A percentile compares a stretch with the other conserved stretches of the same genome.
Evolutionary conservation across 495 filamentous ascomycete species (phyloP).

Genomic region (Cercophora samala): DNA sequence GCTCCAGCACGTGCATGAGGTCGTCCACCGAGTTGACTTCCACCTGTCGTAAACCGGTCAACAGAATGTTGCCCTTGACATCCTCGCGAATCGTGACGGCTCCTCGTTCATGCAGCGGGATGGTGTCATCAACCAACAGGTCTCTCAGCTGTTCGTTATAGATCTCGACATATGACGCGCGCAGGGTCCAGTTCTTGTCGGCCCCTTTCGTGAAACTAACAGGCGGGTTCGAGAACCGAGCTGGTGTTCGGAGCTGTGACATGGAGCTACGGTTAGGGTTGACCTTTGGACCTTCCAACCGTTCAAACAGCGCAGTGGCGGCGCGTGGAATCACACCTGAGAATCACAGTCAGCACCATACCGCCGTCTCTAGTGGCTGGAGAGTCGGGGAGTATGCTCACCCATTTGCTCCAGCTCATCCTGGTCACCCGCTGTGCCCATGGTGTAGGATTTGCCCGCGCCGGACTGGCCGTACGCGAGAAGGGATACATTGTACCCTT

Average conservation of each 20-base stretch:
- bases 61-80: constrained; percentile 87
- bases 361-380: neutral
- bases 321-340: constrained; percentile 91
- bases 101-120: constrained; percentile 63
- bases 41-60: constrained; percentile 85
- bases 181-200: constrained; percentile 89
- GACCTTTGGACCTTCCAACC: constrained; percentile 59
- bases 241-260: constrained; percentile 75
- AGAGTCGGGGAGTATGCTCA: constrained; percentile 43
- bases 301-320: constrained; percentile 81
- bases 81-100: constrained; percentile 87
- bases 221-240: constrained; percentile 1
- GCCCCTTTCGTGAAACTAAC: constrained; percentile 20
- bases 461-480: constrained; percentile 99
- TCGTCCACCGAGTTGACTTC: constrained; percentile 91
- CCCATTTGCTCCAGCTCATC: constrained; percentile 73
- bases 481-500: constrained; percentile 98
- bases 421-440: constrained; percentile 95
- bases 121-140: constrained; percentile 76
- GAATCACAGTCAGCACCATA: constrained; percentile 18
- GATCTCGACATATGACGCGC: constrained; percentile 97
- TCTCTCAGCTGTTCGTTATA: constrained; percentile 97
- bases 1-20: constrained; percentile 80
- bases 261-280: constrained; percentile 60
- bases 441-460: constrained; percentile 98